phyloP scores from a whole-genome alignment of 208 protist species.

The Leishmania turanica region DNA sequence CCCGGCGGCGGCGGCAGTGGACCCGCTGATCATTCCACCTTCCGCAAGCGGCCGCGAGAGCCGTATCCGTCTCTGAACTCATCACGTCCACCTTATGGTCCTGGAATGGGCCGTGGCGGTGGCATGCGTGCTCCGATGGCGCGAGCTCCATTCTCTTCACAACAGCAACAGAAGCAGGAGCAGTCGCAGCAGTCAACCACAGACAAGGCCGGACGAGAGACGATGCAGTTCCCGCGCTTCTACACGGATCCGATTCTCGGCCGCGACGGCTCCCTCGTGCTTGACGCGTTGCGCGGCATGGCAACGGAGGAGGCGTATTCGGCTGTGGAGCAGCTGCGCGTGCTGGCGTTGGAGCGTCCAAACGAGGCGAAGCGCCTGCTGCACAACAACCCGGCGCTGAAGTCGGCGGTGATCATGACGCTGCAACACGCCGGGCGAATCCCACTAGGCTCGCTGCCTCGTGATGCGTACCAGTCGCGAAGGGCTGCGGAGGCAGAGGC shows the following conservation, averaged over 20 bases:
- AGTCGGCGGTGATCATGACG: conserved; percentile 75
- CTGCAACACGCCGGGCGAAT: conserved; percentile 84
- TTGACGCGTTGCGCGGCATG: conserved; percentile 58
- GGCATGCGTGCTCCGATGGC: conserved; percentile 15
- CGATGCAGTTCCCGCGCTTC: conserved; percentile 58
- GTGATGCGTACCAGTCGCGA: conserved; percentile 45
- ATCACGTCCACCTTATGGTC: conserved; percentile 4
- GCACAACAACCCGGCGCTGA: conserved; percentile 67
- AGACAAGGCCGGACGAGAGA: conserved; percentile 30
- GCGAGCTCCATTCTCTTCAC: conserved; percentile 19
- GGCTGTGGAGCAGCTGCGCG: conserved; percentile 89
- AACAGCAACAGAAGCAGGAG: conserved; percentile 9
- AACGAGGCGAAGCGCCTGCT: conserved; percentile 68
- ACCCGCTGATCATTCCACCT: conserved; percentile 21
- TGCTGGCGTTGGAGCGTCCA: conserved; percentile 72
- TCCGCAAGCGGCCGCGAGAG: conserved; percentile 39
- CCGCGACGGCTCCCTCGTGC: conserved; percentile 53
- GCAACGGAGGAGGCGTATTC: conserved; percentile 77
- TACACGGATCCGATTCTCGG: conserved; percentile 72
- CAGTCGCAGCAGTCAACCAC: conserved; percentile 9
- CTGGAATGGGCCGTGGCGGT: conserved; percentile 8
- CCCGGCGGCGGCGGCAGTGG: conserved; percentile 28
- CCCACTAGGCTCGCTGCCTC: conserved; percentile 43
- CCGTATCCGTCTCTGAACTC: conserved; percentile 4
- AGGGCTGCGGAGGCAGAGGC: conserved; percentile 2